These are phyloP conservation scores for Diaporthe helianthi DNA, from an alignment of 2,329 filamentous ascomycete species.

Conservation along the genomic window DNA sequence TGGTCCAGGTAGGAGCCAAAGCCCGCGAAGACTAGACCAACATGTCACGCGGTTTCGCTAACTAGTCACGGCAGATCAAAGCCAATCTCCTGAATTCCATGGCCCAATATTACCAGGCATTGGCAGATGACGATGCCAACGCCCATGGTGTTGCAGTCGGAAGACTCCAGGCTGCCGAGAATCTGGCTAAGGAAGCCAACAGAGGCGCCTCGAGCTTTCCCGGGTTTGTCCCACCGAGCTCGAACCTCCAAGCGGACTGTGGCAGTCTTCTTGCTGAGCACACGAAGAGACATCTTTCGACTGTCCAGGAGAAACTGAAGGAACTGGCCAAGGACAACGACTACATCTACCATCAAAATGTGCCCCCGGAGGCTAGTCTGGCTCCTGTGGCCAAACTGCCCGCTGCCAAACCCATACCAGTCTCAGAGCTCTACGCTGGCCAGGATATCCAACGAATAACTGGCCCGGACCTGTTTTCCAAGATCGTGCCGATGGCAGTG, in stretches of 20 bases:
- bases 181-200: slow-evolving; percentile 78
- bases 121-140: slow-evolving; percentile 88
- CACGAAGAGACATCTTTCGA: slow-evolving; percentile 80
- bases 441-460: slow-evolving; percentile 98
- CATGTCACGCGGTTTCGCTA: slow-evolving; percentile 28
- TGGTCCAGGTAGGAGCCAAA: slow-evolving; percentile 71
- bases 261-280: slow-evolving; percentile 77
- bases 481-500: slow-evolving; percentile 94
- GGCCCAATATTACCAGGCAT: slow-evolving; percentile 91
- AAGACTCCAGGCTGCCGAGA: slow-evolving; percentile 82
- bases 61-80: slow-evolving; percentile 65
- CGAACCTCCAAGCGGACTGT: slow-evolving; percentile 84
- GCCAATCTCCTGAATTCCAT: slow-evolving; percentile 81
- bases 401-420: slow-evolving; percentile 94
- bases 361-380: slow-evolving; percentile 85
- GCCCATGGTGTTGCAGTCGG: slow-evolving; percentile 86
- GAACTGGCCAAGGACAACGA: slow-evolving; percentile 92
- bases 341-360: slow-evolving; percentile 94
- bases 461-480: slow-evolving; percentile 94
- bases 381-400: slow-evolving; percentile 87
- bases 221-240: slow-evolving; percentile 75
- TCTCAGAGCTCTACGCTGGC: slow-evolving; percentile 94
- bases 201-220: slow-evolving; percentile 82
- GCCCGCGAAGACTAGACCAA: no score
- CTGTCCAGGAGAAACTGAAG: slow-evolving; percentile 80